A percentile compares a stretch with the other conserved stretches of the same genome.
Evolutionary conservation across 768 basidiomycete genomes (phyloP).

Genomic region (Suillus cothurnatus): DNA sequence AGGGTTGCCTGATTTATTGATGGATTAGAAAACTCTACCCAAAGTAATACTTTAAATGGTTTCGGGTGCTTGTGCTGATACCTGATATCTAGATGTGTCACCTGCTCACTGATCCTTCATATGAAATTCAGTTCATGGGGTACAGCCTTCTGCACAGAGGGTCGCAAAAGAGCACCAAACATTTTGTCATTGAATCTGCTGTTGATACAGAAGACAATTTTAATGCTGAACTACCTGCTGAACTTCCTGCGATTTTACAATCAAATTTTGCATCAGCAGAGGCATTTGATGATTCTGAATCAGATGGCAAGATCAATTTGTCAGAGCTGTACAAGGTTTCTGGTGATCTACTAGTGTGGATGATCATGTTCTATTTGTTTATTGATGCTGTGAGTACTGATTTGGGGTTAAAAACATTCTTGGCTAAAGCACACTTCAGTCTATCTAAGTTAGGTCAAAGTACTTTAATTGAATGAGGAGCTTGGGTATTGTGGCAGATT

Average conservation of each 20-base stretch:
- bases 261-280: constrained; percentile 44
- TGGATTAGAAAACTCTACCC: constrained; percentile 63
- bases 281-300: constrained; percentile 36
- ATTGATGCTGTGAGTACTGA: constrained; percentile 67
- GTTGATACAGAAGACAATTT: constrained; percentile 66
- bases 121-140: constrained; percentile 73
- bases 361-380: constrained; percentile 89
- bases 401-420: not conserved
- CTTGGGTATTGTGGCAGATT: constrained; percentile 56
- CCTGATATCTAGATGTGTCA: constrained; percentile 66
- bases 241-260: constrained; percentile 67
- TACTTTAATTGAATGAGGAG: constrained; percentile 88
- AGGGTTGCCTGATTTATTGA: constrained; percentile 61
- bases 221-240: constrained; percentile 60
- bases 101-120: constrained; percentile 65
- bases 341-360: constrained; percentile 83
- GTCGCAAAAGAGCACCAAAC: constrained; percentile 76
- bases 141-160: constrained; percentile 73
- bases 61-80: constrained; percentile 4
- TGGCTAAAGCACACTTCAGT: constrained; percentile 47
- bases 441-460: constrained; percentile 79
- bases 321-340: constrained; percentile 45
- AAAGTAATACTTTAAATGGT: constrained; percentile 44
- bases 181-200: constrained; percentile 85
- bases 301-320: constrained; percentile 32